phyloP scores from a whole-genome alignment of 805 yeast species.

The Yarrowia sp. region DNA sequence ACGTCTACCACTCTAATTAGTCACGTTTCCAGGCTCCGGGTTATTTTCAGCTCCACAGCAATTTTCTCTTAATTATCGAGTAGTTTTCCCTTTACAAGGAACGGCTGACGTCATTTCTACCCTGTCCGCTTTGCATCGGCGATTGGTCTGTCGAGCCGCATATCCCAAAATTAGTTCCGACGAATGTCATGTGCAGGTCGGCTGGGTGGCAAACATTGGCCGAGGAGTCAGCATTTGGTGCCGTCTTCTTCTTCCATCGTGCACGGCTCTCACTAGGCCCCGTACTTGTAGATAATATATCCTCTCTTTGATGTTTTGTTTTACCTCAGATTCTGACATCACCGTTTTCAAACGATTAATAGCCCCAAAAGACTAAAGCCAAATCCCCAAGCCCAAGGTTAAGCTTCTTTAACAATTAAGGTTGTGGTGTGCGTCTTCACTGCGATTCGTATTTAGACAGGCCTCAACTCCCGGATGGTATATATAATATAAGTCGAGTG shows the following conservation, averaged over 20 bases:
- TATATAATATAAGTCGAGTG: slow-evolving; percentile 11
- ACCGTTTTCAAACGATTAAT: slow-evolving; percentile 32
- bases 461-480: slow-evolving; percentile 18
- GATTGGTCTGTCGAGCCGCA: slow-evolving; percentile 18
- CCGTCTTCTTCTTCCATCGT: no score
- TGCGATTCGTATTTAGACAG: slow-evolving; percentile 32
- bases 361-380: slow-evolving; percentile 13
- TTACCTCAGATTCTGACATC: slow-evolving; percentile 8
- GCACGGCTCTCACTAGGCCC: no score
- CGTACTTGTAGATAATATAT: no score
- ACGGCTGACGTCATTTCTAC: slow-evolving; percentile 20
- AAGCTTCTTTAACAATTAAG: slow-evolving; percentile 12
- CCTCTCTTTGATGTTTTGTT: no score
- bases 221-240: no score
- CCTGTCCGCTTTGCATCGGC: slow-evolving; percentile 21
- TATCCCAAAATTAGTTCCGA: slow-evolving; percentile 29
- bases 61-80: no score
- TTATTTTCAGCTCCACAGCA: neutral
- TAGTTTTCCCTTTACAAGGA: neutral
- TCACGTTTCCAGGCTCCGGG: neutral
- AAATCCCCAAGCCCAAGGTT: neutral
- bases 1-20: no score
- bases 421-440: slow-evolving; percentile 31
- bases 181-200: no score
- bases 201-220: no score